Evolutionary conservation across 2,329 filamentous ascomycete genomes (phyloP), one percentile per base, ranked within the genome.

Genomic region (Dothideomycetes sp.): DNA sequence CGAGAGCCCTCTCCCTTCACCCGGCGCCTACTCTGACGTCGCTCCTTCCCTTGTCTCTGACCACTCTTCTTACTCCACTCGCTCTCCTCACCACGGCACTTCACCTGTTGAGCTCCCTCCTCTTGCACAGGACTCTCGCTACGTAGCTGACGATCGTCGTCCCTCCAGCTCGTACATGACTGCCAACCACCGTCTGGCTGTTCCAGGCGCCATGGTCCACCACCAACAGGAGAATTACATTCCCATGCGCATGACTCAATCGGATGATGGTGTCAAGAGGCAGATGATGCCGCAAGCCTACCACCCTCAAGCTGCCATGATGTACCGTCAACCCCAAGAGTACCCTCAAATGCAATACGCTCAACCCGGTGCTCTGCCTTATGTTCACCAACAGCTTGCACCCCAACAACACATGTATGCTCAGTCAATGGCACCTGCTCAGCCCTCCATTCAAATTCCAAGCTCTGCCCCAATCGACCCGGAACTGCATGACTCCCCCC

Each of bases 21-120:
- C 79, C 11, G 68, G 65, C 12, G 69, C 73, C 37, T 74, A 69
- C 48, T 81, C 77, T 2, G 39, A 41, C 34, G 66, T 68, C 19
- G 75, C 78, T 4, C 80, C 80, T 5, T 83, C 81, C 1, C 68
- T 85, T 46, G 69, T 84, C 36, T 86, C 83, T 0, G 84, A 91
- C 56, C 62, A 55, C 36, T 66, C 65, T 15, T 68, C 65, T 18
- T 59, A 64, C 45, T 62, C 64, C 18, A 50, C 52, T 3, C 59
- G 66, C 36, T 69, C 66, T 34, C 65, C 66, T 16, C 60, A 61
- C 37, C 59, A 61, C 40, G 61, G 61, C 18, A 56, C 59, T n/a
- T 68, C 65, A 3, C 62, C 61, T 12, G 60, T 67, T n/a, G 65
- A 69, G 46, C 60, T 66, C 24, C 56, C 58, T 33, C 56, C 56